These are phyloP conservation scores for Metschnikowia drakensbergensis DNA, from an alignment of 805 yeast genomes.

Conservation along the genomic window DNA sequence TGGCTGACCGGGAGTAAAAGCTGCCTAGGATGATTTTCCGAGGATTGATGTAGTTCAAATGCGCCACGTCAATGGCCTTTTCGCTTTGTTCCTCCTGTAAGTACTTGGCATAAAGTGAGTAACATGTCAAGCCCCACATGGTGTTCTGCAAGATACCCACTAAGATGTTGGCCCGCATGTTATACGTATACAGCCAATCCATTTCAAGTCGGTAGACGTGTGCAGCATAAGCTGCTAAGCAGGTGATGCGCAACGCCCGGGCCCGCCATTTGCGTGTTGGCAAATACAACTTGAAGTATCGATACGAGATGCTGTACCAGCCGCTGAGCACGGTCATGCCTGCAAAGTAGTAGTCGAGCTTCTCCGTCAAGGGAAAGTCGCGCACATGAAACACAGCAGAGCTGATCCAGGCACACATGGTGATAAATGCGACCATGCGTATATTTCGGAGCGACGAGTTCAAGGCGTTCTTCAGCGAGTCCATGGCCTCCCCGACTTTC, in stretches of 20 bases:
- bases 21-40: slow-evolving; percentile 24
- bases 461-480: slow-evolving; percentile 1
- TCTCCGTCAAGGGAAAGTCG: slow-evolving; percentile 75
- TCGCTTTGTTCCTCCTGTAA: slow-evolving; percentile 18
- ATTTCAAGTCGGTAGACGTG: slow-evolving; percentile 65
- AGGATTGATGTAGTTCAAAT: slow-evolving; percentile 26
- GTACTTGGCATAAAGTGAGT: slow-evolving; percentile 29
- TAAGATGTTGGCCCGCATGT: slow-evolving; percentile 83
- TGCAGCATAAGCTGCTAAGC: slow-evolving; percentile 49
- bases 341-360: slow-evolving; percentile 88
- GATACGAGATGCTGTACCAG: slow-evolving; percentile 59
- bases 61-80: slow-evolving; percentile 17
- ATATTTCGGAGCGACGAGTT: slow-evolving; percentile 16
- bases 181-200: slow-evolving; percentile 89
- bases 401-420: slow-evolving; percentile 86
- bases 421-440: slow-evolving; percentile 47
- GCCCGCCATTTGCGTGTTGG: slow-evolving; percentile 25
- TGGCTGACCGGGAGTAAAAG: slow-evolving; percentile 35
- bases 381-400: slow-evolving; percentile 86
- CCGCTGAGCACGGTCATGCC: slow-evolving; percentile 83
- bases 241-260: slow-evolving; percentile 33
- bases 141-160: slow-evolving; percentile 76
- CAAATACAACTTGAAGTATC: slow-evolving; percentile 59
- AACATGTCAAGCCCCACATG: slow-evolving; percentile 29
- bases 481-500: slow-evolving; percentile 7